A percentile compares a stretch with the other conserved stretches of the same genome.
These are phyloP conservation scores for Coemansia sp. DNA, from an alignment of 192 early-diverging fungal genomes.

Conservation along the genomic window DNA sequence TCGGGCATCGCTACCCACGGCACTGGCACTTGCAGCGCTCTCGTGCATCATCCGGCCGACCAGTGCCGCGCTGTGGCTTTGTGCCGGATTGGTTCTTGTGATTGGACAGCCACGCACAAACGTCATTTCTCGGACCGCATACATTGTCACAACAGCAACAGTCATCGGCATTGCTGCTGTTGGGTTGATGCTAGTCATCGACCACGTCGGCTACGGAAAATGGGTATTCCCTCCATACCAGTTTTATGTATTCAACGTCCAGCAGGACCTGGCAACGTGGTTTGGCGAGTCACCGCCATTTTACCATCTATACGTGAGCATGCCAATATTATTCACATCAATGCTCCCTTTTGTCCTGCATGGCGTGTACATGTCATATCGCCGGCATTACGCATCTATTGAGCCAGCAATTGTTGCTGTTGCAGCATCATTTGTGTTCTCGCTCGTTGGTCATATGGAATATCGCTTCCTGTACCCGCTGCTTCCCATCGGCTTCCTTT, in stretches of 20 bases:
- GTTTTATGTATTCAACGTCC: slow-evolving; percentile 82
- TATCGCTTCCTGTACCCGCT: slow-evolving; percentile 92
- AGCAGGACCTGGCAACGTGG: slow-evolving; percentile 76
- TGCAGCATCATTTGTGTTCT: slow-evolving; percentile 64
- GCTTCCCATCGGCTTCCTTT: slow-evolving; percentile 61
- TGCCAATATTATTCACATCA: slow-evolving; percentile 74
- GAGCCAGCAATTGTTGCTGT: slow-evolving; percentile 46
- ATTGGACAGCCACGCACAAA: slow-evolving; percentile 17
- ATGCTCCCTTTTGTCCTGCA: slow-evolving; percentile 66
- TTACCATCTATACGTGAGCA: slow-evolving; percentile 84
- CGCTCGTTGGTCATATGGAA: slow-evolving; percentile 86
- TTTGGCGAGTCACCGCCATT: slow-evolving; percentile 91
- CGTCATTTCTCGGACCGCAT: slow-evolving; percentile 5
- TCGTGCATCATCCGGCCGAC: slow-evolving; percentile 89
- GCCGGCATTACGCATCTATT: not conserved
- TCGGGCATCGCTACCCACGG: slow-evolving; percentile 16
- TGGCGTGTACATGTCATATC: slow-evolving; percentile 47
- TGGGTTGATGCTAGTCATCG: slow-evolving; percentile 55
- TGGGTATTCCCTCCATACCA: slow-evolving; percentile 73
- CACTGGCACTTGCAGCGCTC: slow-evolving; percentile 71
- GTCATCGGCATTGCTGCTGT: slow-evolving; percentile 47
- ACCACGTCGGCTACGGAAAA: slow-evolving; percentile 66
- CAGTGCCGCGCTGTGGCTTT: slow-evolving; percentile 82
- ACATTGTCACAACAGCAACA: slow-evolving; percentile 9
- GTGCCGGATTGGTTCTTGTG: slow-evolving; percentile 64